Base-by-base conservation (phyloP, 2,329 filamentous ascomycete genomes). In the Aspergillus hiratsukae region DNA sequence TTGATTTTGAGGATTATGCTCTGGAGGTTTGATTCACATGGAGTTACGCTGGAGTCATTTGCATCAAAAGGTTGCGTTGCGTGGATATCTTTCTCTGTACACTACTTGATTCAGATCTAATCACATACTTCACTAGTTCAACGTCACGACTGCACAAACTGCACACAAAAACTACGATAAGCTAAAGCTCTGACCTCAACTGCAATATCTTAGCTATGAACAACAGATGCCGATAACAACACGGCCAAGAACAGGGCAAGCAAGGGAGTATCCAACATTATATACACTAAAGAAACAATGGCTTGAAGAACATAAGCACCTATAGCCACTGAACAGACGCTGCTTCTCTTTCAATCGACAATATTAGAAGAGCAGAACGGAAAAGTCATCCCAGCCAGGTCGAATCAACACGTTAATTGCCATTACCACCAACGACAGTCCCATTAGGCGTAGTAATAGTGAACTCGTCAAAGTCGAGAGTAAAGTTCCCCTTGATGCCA, bases 391-490 rank as follows among this genome's bases (percentile, higher is more conserved):
- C 43, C 31, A 48, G 35, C 28, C 25, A 23, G 43, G 21, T 37
- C 31, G 6, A 45, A 35, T 35, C 4, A 35, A 35, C 11, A 48
- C 4, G 35, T 25, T 27, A 14, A 48, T 41, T 41, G 37, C 23
- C 56, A 8, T 41, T 35, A 21, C 63, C 64, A 31, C 70, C 70
- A 7, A 72, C 60, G 10, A 66, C 63, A 31, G 65, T 68, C 11
- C 69, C 68, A 54, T 72, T 66, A 7, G 60, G 58, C 52, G 64
- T 58, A 3, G 63, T 70, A 50, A 77, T 76, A 8, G 64, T 67
- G 56, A 71, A 72, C 5, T 66, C 66, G 41, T 66, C 62, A 61
- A 76, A 77, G 52, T 75, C 61, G 51, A 75, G 54, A 8, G 60
- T 62, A 45, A 74, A 72, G 14, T 61, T 64, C 1, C 66, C 66